Evolutionary conservation across 306 rosid species (phyloP).

Genomic region (Trichosanthes truncata): DNA sequence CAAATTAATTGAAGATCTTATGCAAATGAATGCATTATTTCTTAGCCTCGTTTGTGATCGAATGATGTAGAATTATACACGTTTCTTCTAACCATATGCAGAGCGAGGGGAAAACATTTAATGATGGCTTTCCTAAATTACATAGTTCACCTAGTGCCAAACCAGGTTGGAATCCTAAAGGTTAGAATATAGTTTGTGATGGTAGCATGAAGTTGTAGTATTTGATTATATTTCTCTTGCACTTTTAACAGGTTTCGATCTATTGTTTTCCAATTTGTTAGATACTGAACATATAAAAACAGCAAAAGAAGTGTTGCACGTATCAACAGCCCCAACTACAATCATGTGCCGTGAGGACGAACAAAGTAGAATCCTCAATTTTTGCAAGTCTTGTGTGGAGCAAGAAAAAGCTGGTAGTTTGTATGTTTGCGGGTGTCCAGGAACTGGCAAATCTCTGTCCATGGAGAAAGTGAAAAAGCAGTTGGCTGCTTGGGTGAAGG

Average conservation of each 20-base stretch:
- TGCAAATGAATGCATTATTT: background rate
- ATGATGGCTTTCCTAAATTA: slow-evolving; percentile 11
- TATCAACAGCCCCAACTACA: slow-evolving; percentile 48
- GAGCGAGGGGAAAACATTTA: slow-evolving; percentile 17
- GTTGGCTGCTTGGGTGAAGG: slow-evolving; percentile 49
- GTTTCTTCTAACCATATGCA: slow-evolving; percentile 9
- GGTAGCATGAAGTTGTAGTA: background rate
- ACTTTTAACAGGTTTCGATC: background rate
- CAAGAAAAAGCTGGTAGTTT: slow-evolving; percentile 61
- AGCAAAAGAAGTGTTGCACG: slow-evolving; percentile 64
- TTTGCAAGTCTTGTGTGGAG: slow-evolving; percentile 52
- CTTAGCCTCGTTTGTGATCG: background rate
- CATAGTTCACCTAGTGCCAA: slow-evolving; percentile 15
- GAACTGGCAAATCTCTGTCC: slow-evolving; percentile 75
- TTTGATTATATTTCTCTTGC: background rate
- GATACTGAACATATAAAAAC: slow-evolving; percentile 45
- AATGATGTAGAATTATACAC: background rate
- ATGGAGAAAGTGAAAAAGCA: slow-evolving; percentile 55
- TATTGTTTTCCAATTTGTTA: slow-evolving; percentile 14
- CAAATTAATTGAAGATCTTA: background rate
- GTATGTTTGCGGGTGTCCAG: slow-evolving; percentile 85
- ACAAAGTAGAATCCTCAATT: slow-evolving; percentile 50
- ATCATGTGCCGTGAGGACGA: slow-evolving; percentile 61
- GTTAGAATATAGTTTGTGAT: slow-evolving; percentile 21
- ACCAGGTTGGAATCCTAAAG: slow-evolving; percentile 57